Evolutionary conservation across 1,284 basidiomycete genomes (phyloP).

Genomic region (Marasmius sp.): DNA sequence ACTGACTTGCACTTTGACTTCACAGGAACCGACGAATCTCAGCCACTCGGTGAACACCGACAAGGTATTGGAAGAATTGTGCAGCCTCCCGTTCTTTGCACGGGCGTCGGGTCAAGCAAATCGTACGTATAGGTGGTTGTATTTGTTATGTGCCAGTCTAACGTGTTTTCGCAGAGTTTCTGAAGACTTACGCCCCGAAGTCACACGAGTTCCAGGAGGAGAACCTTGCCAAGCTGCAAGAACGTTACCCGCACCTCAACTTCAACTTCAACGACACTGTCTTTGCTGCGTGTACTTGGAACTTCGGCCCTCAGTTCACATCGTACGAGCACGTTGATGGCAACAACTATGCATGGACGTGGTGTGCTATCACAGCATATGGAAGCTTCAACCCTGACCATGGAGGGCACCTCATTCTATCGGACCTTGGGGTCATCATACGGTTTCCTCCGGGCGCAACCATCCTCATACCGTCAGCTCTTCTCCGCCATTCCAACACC

Average conservation of each 20-base stretch:
- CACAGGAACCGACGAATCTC: background rate
- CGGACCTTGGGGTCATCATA: slow-evolving; percentile 5
- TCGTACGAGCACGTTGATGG: slow-evolving; percentile 2
- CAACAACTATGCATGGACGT: slow-evolving; percentile 2
- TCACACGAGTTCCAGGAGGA: background rate
- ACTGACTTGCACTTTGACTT: too few species aligned
- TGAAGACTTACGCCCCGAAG: background rate
- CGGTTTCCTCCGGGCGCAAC: slow-evolving; percentile 7
- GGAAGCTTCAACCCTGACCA: slow-evolving; percentile 1
- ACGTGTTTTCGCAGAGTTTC: background rate
- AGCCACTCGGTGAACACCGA: background rate
- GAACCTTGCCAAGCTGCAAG: background rate
- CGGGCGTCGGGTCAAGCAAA: too few species aligned
- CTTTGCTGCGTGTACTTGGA: slow-evolving; percentile 8
- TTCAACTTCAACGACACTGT: background rate
- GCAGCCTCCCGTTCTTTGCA: too few species aligned
- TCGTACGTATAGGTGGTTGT: background rate
- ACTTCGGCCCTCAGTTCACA: slow-evolving; percentile 1
- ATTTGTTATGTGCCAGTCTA: background rate
- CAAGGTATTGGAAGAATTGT: too few species aligned
- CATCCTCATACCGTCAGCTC: slow-evolving; percentile 8
- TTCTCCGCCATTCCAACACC: slow-evolving; percentile 4
- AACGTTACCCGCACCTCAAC: background rate
- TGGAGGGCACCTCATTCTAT: slow-evolving; percentile 8
- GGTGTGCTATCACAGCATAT: slow-evolving; percentile 7